Percentiles rank a stretch among this genome's conserved stretches.
Evolutionary conservation across 495 filamentous ascomycete genomes (phyloP).

Genomic region (Neurospora intermedia): DNA sequence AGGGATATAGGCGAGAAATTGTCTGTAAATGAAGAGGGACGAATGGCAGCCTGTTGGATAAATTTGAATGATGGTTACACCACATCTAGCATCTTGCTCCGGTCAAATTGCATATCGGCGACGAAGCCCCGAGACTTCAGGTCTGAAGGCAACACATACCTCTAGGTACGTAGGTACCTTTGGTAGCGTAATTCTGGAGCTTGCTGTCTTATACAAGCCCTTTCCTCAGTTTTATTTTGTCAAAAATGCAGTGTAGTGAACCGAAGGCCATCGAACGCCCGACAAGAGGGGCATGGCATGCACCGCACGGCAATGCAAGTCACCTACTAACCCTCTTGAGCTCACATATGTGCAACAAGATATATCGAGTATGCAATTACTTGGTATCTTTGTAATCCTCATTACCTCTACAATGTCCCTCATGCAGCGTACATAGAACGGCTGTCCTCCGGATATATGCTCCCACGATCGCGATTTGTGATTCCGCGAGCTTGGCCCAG

Average conservation of each 20-base stretch:
- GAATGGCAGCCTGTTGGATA: neutral
- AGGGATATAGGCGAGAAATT: neutral
- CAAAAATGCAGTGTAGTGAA: neutral
- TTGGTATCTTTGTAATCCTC: too few species aligned
- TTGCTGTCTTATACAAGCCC: neutral
- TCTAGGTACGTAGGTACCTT: too few species aligned
- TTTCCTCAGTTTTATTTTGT: neutral
- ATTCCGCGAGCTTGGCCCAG: too few species aligned
- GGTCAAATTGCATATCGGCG: neutral
- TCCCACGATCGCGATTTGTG: too few species aligned
- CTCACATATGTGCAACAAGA: neutral
- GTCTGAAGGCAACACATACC: neutral
- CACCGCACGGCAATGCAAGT: neutral
- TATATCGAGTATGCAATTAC: neutral
- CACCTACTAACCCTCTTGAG: too few species aligned
- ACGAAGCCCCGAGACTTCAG: neutral
- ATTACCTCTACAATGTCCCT: too few species aligned
- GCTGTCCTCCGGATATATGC: too few species aligned
- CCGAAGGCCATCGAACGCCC: neutral
- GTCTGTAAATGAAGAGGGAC: neutral
- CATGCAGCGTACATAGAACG: too few species aligned
- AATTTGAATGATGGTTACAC: neutral
- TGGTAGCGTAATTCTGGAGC: neutral
- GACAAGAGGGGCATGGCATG: neutral
- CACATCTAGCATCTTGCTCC: neutral